Percentiles rank a stretch among this genome's conserved stretches.
phyloP scores from a whole-genome alignment of 352 stramenopile species.

The Poterioochromonas sp. region DNA sequence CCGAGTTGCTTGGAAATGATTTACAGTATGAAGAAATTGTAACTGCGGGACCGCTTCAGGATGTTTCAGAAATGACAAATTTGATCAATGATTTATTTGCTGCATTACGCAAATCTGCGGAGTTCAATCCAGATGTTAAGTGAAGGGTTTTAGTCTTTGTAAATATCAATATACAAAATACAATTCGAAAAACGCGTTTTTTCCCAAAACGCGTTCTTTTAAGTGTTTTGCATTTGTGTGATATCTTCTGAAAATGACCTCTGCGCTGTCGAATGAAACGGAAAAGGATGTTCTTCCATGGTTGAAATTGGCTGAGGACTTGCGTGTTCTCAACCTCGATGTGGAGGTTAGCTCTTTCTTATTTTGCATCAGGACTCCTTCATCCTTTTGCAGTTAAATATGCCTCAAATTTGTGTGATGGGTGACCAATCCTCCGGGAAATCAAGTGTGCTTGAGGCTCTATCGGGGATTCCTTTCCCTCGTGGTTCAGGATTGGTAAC shows the following conservation, averaged over 20 bases:
- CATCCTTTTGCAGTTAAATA: constrained; percentile 40
- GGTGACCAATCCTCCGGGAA: constrained; percentile 75
- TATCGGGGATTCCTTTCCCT: constrained; percentile 67
- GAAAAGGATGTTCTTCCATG: constrained; percentile 20
- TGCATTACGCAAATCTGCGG: too few relatives aligned
- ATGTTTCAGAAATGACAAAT: too few relatives aligned
- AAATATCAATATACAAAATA: too few relatives aligned
- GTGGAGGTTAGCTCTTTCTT: neutral
- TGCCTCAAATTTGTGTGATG: constrained; percentile 52
- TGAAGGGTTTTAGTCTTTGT: too few relatives aligned
- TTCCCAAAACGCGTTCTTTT: too few relatives aligned
- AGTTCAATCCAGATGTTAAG: too few relatives aligned
- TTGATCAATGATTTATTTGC: too few relatives aligned
- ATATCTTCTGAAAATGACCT: neutral
- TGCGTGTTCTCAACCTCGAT: neutral
- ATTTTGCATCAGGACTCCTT: neutral
- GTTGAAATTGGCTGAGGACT: constrained; percentile 1
- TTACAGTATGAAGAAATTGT: too few relatives aligned
- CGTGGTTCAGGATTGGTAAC: constrained; percentile 63
- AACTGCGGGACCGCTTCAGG: too few relatives aligned
- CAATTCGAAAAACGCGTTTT: too few relatives aligned
- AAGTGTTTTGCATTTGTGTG: too few relatives aligned
- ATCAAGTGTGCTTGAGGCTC: constrained; percentile 65
- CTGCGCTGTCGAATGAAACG: neutral
- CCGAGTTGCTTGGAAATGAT: too few relatives aligned